A percentile compares a stretch with the other conserved stretches of the same genome.
These are phyloP conservation scores for Mycena floridula DNA, from an alignment of 768 basidiomycete genomes.

Conservation along the genomic window DNA sequence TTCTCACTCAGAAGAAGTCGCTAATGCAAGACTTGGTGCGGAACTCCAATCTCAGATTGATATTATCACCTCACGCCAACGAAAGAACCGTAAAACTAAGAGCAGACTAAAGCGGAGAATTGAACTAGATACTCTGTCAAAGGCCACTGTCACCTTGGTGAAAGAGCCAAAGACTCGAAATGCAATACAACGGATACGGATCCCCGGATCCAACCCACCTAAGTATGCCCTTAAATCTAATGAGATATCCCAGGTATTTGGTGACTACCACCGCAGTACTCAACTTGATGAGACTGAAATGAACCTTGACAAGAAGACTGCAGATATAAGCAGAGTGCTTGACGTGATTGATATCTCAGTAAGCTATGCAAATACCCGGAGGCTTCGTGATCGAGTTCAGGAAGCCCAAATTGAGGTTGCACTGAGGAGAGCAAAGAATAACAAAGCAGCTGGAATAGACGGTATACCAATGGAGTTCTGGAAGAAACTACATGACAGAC, in stretches of 20 bases:
- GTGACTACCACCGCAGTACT: background rate
- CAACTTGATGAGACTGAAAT: background rate
- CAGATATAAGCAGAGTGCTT: background rate
- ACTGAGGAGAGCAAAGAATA: background rate
- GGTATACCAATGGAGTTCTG: background rate
- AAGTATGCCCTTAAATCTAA: background rate
- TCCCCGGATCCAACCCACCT: background rate
- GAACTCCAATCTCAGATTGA: too few relatives aligned
- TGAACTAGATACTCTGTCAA: background rate
- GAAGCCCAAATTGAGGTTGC: background rate
- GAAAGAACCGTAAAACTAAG: too few relatives aligned
- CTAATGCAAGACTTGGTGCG: background rate
- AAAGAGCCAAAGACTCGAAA: background rate
- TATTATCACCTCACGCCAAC: too few relatives aligned
- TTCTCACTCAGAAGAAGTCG: background rate
- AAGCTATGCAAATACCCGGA: background rate
- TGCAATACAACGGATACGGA: background rate
- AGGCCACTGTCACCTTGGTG: background rate
- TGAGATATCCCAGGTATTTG: background rate
- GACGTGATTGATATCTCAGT: background rate
- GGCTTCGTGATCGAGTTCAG: background rate
- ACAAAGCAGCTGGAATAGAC: background rate
- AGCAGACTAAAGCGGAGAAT: background rate
- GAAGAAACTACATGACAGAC: background rate
- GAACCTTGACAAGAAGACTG: background rate